Conservation (phyloP, 495 filamentous ascomycete species). For the Penicillium nucicola region DNA sequence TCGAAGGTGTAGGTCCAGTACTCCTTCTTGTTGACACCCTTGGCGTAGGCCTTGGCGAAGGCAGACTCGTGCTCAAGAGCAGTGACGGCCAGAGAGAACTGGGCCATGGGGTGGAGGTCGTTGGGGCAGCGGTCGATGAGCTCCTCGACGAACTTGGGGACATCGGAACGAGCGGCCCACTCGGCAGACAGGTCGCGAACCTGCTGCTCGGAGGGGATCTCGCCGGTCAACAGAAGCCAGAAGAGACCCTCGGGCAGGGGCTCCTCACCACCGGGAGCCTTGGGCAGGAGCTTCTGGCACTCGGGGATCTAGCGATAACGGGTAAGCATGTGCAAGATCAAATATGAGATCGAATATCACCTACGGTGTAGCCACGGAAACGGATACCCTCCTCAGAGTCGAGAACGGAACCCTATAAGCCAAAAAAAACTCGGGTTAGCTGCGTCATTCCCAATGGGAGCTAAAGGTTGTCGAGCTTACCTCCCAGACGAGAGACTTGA, state of each 20-base stretch:
- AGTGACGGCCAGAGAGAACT: constrained; percentile 96
- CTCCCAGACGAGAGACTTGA: constrained; percentile 98
- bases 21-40: constrained; percentile 97
- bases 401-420: constrained; percentile 86
- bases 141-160: constrained; percentile 97
- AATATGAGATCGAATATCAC: constrained; percentile 14
- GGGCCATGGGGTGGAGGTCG: constrained; percentile 98
- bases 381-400: constrained; percentile 99
- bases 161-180: constrained; percentile 94
- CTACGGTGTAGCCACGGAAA: constrained; percentile 90
- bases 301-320: constrained; percentile 72
- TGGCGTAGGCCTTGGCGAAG: constrained; percentile 96
- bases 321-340: constrained; percentile 15
- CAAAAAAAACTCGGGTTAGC: constrained; percentile 7
- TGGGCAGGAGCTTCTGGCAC: constrained; percentile 94
- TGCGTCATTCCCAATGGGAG: constrained; percentile 1
- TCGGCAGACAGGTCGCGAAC: constrained; percentile 95
- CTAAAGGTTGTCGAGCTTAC: constrained; percentile 31
- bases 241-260: constrained; percentile 98
- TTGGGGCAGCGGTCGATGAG: constrained; percentile 98
- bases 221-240: constrained; percentile 97
- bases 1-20: constrained; percentile 99
- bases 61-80: constrained; percentile 97
- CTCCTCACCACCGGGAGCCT: constrained; percentile 92
- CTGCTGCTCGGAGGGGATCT: constrained; percentile 95